Evolutionary conservation across 805 yeast genomes (phyloP).

Genomic region (Hanseniaspora singularis): DNA sequence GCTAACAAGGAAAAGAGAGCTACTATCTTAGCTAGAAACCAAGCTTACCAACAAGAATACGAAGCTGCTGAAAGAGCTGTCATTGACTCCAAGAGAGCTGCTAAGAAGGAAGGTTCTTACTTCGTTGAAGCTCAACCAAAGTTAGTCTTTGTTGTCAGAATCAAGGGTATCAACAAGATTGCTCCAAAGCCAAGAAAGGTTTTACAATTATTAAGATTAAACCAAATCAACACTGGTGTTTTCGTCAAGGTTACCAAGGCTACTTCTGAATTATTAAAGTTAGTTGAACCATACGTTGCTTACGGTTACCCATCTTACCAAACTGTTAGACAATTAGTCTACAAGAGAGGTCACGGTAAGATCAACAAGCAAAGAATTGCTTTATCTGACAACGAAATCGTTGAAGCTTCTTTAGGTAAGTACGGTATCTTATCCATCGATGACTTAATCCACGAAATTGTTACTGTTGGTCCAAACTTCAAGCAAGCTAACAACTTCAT

Average conservation of each 20-base stretch:
- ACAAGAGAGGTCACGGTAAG: conserved; percentile 98
- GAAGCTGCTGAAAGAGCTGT: conserved; percentile 81
- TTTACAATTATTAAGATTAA: conserved; percentile 81
- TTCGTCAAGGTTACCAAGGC: conserved; percentile 94
- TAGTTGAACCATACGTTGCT: conserved; percentile 93
- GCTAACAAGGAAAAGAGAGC: conserved; percentile 47
- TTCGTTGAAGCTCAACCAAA: conserved; percentile 91
- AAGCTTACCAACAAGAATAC: conserved; percentile 93
- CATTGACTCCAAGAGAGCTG: conserved; percentile 79
- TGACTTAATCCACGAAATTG: conserved; percentile 91
- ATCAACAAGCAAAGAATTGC: conserved; percentile 91
- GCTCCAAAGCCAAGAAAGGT: conserved; percentile 99
- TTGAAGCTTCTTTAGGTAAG: conserved; percentile 80
- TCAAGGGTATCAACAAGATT: conserved; percentile 98
- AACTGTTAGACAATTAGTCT: conserved; percentile 80
- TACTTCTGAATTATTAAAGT: conserved; percentile 78
- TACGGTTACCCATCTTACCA: conserved; percentile 94
- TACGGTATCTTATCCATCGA: conserved; percentile 86
- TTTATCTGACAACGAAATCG: conserved; percentile 73
- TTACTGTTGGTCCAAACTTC: conserved; percentile 96
- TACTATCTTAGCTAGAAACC: conserved; percentile 83
- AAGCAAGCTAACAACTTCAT: conserved; percentile 96
- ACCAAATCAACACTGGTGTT: conserved; percentile 90
- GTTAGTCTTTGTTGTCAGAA: conserved; percentile 91
- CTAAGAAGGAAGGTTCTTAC: conserved; percentile 87